Evolutionary conservation across 805 yeast genomes (phyloP).

Genomic region (Kodamaea restingae): DNA sequence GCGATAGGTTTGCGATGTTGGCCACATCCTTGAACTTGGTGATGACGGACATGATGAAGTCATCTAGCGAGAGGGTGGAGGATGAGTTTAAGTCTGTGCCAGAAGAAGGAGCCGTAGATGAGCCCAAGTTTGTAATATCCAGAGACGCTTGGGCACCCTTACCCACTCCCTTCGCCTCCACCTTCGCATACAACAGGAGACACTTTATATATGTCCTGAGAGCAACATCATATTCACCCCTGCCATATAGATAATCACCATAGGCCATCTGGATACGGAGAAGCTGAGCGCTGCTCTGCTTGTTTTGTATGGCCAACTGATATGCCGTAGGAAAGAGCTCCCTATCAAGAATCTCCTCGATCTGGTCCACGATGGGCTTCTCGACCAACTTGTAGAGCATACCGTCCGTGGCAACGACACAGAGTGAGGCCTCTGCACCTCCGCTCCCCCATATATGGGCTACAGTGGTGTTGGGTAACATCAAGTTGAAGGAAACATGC

Average conservation of each 20-base stretch:
- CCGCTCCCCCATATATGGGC: slow-evolving; percentile 35
- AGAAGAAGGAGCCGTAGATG: no score
- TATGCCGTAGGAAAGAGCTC: slow-evolving; percentile 73
- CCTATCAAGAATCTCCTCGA: slow-evolving; percentile 63
- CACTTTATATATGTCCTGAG: slow-evolving; percentile 65
- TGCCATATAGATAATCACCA: slow-evolving; percentile 69
- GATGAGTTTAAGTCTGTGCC: no score
- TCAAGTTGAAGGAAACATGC: slow-evolving; percentile 63
- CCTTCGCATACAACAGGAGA: slow-evolving; percentile 18
- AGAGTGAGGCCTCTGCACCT: background rate
- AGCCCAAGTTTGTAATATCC: no score
- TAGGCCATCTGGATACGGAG: slow-evolving; percentile 39
- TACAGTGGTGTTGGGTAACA: slow-evolving; percentile 60
- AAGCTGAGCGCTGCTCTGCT: slow-evolving; percentile 27
- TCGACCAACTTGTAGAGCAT: slow-evolving; percentile 64
- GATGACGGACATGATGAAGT: slow-evolving; percentile 65
- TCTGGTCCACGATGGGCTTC: slow-evolving; percentile 60
- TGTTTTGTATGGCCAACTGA: slow-evolving; percentile 49
- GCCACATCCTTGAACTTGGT: slow-evolving; percentile 76
- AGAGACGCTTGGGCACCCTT: no score
- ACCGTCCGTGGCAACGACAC: slow-evolving; percentile 69
- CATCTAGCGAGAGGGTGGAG: slow-evolving; percentile 18
- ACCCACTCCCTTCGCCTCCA: background rate
- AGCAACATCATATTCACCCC: slow-evolving; percentile 64
- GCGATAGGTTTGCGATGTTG: slow-evolving; percentile 59